Evolutionary conservation across 1,284 basidiomycete species (phyloP).

Genomic region (Chalciporus sp.): DNA sequence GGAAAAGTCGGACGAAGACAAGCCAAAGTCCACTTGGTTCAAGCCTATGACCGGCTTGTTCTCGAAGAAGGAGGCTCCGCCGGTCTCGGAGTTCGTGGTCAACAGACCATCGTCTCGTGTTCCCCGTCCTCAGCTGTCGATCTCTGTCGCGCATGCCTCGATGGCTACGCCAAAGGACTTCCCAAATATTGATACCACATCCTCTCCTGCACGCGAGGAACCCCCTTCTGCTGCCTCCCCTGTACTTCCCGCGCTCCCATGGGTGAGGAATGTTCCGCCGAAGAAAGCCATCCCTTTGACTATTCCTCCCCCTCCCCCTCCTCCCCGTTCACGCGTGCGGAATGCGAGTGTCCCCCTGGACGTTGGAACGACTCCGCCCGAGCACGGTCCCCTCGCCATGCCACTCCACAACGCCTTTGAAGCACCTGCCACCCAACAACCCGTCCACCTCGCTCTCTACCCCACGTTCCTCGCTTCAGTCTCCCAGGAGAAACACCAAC

Average conservation of each 20-base stretch:
- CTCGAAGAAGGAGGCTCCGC: conserved; percentile 21
- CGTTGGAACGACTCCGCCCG: conserved; percentile 26
- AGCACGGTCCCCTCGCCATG: conserved; percentile 40
- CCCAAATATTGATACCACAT: conserved; percentile 36
- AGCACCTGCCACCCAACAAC: conserved; percentile 19
- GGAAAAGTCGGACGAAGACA: conserved; percentile 25
- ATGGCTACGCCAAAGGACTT: conserved; percentile 28
- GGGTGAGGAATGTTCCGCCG: conserved; percentile 38
- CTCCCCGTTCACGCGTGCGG: conserved; percentile 22
- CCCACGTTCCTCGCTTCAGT: conserved; percentile 13
- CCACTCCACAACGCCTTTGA: conserved; percentile 61
- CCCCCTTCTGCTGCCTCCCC: conserved; percentile 42
- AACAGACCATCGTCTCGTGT: conserved; percentile 21
- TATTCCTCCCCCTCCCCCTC: conserved; percentile 31
- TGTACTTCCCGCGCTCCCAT: conserved; percentile 36
- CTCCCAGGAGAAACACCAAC: conserved; percentile 28
- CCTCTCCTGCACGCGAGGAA: conserved; percentile 27
- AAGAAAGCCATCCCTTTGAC: conserved; percentile 30
- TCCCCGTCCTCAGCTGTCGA: conserved; percentile 43
- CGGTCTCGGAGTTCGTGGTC: conserved; percentile 27
- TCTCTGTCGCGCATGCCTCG: conserved; percentile 44
- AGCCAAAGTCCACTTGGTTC: conserved; percentile 31
- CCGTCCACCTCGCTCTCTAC: conserved; percentile 23
- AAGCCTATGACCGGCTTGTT: conserved; percentile 27
- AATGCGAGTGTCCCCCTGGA: conserved; percentile 36